phyloP scores from a whole-genome alignment of 2,329 filamentous ascomycete species.

The Colletotrichum spinosum region DNA sequence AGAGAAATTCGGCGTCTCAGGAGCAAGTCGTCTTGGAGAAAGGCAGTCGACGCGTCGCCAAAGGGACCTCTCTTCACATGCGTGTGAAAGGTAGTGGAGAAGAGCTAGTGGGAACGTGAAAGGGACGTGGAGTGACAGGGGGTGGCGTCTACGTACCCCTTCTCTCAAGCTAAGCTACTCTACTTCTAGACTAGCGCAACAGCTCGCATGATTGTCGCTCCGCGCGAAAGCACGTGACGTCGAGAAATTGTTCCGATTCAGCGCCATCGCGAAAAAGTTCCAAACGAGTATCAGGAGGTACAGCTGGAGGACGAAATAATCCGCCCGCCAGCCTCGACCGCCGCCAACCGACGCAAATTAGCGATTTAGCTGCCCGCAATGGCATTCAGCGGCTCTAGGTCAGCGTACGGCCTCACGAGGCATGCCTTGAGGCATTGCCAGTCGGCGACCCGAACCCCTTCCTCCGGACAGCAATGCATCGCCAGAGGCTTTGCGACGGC shows the following conservation, averaged over 20 bases:
- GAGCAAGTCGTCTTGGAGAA: background rate
- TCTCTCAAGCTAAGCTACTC: background rate
- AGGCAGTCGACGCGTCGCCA: constrained; percentile 23
- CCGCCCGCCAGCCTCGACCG: background rate
- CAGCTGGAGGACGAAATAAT: constrained; percentile 21
- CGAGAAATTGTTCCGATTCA: constrained; percentile 34
- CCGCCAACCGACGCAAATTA: background rate
- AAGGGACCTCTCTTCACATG: constrained; percentile 19
- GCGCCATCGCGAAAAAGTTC: constrained; percentile 36
- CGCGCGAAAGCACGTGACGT: constrained; percentile 34
- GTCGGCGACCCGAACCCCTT: constrained; percentile 20
- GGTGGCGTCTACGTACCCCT: too few relatives aligned
- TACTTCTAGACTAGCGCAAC: background rate
- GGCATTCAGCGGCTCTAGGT: constrained; percentile 33
- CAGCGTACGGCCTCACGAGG: constrained; percentile 35
- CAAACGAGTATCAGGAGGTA: constrained; percentile 28
- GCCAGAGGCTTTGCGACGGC: constrained; percentile 34
- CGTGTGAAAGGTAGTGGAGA: constrained; percentile 27
- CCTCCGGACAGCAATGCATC: constrained; percentile 24
- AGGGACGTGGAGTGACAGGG: background rate
- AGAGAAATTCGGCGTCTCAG: background rate
- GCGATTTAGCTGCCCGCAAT: constrained; percentile 26
- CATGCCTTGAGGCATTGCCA: constrained; percentile 37
- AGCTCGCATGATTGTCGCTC: constrained; percentile 30
- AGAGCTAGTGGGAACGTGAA: background rate